These are phyloP conservation scores for Aeschynomene evenia DNA, from an alignment of 306 rosid genomes.

Conservation along the genomic window DNA sequence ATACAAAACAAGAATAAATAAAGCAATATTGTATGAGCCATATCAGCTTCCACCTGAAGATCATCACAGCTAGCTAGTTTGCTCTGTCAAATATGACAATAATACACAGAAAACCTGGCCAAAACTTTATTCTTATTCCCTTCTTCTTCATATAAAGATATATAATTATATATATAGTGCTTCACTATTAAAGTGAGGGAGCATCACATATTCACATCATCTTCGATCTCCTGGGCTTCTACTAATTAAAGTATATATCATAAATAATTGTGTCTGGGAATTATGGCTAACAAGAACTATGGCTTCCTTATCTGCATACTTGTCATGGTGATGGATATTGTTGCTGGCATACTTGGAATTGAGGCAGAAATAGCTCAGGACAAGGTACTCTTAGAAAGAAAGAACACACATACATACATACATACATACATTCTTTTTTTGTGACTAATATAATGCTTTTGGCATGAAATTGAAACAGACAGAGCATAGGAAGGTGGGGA, in stretches of 20 bases:
- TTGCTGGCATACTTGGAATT: constrained; percentile 83
- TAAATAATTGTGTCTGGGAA: constrained; percentile 11
- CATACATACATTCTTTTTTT: too few species aligned
- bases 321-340: constrained; percentile 61
- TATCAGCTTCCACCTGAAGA: constrained; percentile 46
- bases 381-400: constrained; percentile 49
- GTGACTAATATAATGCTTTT: too few species aligned
- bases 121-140: constrained; percentile 49
- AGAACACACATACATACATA: too few species aligned
- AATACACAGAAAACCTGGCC: constrained; percentile 21
- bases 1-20: constrained; percentile 29
- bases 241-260: neutral
- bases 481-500: constrained; percentile 49
- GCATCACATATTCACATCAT: constrained; percentile 4
- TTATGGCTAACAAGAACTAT: constrained; percentile 53
- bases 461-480: constrained; percentile 45
- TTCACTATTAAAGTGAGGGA: constrained; percentile 15
- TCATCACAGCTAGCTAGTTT: constrained; percentile 30
- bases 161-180: neutral
- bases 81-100: neutral
- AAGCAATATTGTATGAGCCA: constrained; percentile 29
- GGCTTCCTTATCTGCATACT: constrained; percentile 65
- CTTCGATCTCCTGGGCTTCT: constrained; percentile 16
- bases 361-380: constrained; percentile 66
- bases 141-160: neutral